Conservation (phyloP, 2,329 filamentous ascomycete species). For the Colletotrichum chlorophyti region DNA sequence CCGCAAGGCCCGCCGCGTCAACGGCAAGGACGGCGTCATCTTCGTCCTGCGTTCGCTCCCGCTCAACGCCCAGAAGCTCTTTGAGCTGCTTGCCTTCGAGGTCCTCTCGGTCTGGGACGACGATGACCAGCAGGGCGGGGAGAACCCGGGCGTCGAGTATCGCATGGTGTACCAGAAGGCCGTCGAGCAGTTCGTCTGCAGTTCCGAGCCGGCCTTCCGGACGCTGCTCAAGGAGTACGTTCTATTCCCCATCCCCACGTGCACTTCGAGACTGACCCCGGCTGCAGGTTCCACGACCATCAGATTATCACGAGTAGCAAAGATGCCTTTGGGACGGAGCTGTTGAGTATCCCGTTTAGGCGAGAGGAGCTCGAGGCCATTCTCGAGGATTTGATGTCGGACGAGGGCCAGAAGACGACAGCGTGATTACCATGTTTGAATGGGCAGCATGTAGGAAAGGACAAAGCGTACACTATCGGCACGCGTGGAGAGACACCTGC, state of each 20-base stretch:
- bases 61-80: constrained; percentile 89
- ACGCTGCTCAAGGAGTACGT: constrained; percentile 89
- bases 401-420: too few relatives aligned
- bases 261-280: background rate
- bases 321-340: constrained; percentile 83
- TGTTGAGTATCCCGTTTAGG: constrained; percentile 83
- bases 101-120: constrained; percentile 76
- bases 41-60: constrained; percentile 91
- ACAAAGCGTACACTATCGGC: background rate
- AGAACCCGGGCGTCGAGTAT: constrained; percentile 83
- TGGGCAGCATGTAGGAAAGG: background rate
- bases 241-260: background rate
- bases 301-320: constrained; percentile 93
- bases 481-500: background rate
- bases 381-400: constrained; percentile 75
- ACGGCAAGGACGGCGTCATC: constrained; percentile 88
- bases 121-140: constrained; percentile 53
- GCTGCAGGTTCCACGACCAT: constrained; percentile 84
- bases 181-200: constrained; percentile 95
- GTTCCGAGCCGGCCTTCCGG: constrained; percentile 93
- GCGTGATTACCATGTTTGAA: too few relatives aligned
- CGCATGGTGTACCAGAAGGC: constrained; percentile 93
- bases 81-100: constrained; percentile 84
- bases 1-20: constrained; percentile 77
- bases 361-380: constrained; percentile 90